Percentiles rank a stretch among this genome's conserved stretches.
These are phyloP conservation scores for Buddleja alternifolia DNA, from an alignment of 257 asterid genomes.

Conservation along the genomic window DNA sequence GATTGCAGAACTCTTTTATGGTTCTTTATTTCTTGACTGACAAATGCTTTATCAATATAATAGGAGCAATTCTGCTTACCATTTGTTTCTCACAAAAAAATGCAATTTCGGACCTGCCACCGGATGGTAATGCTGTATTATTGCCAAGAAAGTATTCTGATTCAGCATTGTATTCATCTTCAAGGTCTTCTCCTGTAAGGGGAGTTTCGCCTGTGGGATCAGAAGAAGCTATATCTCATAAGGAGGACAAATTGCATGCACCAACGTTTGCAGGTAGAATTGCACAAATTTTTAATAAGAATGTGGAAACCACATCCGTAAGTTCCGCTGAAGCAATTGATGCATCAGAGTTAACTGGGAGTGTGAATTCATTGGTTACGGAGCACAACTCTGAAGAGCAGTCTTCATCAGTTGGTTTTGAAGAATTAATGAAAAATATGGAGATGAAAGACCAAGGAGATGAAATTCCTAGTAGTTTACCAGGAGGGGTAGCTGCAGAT, in stretches of 20 bases:
- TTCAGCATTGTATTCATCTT: conserved; percentile 41
- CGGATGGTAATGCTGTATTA: conserved; percentile 40
- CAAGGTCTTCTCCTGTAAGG: conserved; percentile 55
- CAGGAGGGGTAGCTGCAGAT: conserved; percentile 83
- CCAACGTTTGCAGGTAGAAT: conserved; percentile 78
- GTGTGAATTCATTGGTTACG: conserved; percentile 35
- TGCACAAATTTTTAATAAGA: conserved; percentile 83
- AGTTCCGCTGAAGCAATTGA: conserved; percentile 52
- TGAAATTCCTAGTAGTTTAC: conserved; percentile 66
- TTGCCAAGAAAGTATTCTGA: conserved; percentile 52
- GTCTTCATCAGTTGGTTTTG: conserved; percentile 57
- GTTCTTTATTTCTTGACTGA: conserved; percentile 19
- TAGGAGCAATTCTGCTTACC: conserved; percentile 91
- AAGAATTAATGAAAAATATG: conserved; percentile 66
- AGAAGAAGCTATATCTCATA: conserved; percentile 57
- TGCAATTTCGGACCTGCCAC: conserved; percentile 51
- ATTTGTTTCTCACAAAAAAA: conserved; percentile 73
- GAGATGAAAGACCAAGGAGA: conserved; percentile 66
- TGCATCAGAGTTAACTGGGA: conserved; percentile 54
- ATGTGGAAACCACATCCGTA: conserved; percentile 54
- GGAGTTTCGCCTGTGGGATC: conserved; percentile 61
- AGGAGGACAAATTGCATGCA: conserved; percentile 62
- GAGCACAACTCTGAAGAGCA: conserved; percentile 58
- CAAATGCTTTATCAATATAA: conserved; percentile 24
- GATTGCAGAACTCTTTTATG: conserved; percentile 18